These are phyloP conservation scores for Penicillium egyptiacum DNA, from an alignment of 495 filamentous ascomycete genomes.

Conservation along the genomic window DNA sequence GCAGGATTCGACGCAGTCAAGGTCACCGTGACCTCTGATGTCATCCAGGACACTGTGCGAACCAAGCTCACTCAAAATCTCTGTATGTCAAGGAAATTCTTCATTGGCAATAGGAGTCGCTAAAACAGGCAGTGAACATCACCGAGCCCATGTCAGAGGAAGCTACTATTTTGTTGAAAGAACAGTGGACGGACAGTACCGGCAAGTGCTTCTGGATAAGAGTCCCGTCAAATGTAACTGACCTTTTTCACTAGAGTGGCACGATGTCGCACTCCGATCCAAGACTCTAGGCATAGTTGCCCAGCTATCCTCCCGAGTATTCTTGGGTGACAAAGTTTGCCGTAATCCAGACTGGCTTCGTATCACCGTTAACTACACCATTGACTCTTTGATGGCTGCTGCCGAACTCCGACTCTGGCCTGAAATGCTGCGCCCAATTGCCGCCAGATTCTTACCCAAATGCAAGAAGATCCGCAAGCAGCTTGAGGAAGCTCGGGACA, in stretches of 20 bases:
- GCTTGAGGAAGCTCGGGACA: constrained; percentile 8
- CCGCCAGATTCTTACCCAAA: constrained; percentile 16
- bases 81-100: neutral
- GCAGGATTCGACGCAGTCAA: constrained; percentile 6
- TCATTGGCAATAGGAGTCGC: neutral
- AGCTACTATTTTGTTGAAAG: neutral
- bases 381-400: constrained; percentile 33
- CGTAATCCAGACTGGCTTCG: constrained; percentile 44
- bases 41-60: constrained; percentile 6
- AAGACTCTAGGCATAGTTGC: constrained; percentile 45
- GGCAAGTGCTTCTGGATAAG: neutral
- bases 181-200: constrained; percentile 6
- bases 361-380: constrained; percentile 40
- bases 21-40: neutral
- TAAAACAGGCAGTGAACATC: neutral
- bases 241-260: constrained; percentile 17
- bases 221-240: neutral
- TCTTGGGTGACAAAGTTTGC: constrained; percentile 44
- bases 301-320: constrained; percentile 47
- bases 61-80: constrained; percentile 3
- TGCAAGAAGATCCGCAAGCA: constrained; percentile 1
- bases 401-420: constrained; percentile 35
- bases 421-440: constrained; percentile 38
- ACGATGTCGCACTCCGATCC: constrained; percentile 23
- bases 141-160: constrained; percentile 3